Evolutionary conservation across 164 flowering plant species (phyloP).

Genomic region (Dillenia turbinata): DNA sequence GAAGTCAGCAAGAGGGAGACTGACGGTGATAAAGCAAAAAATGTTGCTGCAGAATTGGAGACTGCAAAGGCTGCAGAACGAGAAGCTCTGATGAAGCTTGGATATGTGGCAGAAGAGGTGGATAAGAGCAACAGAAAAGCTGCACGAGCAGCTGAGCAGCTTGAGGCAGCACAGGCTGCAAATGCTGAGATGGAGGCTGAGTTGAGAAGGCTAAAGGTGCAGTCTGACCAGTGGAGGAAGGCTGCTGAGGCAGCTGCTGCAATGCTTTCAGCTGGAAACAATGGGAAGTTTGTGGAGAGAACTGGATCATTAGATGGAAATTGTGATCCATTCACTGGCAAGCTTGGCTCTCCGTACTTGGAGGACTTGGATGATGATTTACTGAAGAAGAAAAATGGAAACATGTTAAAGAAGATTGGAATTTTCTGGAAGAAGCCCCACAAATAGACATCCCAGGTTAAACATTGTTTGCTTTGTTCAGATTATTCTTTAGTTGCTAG

Average conservation of each 20-base stretch:
- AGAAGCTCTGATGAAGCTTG: conserved; percentile 60
- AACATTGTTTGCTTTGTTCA: not conserved
- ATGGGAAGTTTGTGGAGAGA: conserved; percentile 60
- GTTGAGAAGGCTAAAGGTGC: conserved; percentile 78
- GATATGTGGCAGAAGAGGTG: conserved; percentile 53
- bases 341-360: conserved; percentile 43
- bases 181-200: conserved; percentile 80
- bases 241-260: conserved; percentile 98
- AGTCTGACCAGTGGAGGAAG: conserved; percentile 96
- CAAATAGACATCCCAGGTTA: conserved; percentile 27
- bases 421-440: conserved; percentile 86
- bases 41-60: conserved; percentile 31
- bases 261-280: conserved; percentile 60
- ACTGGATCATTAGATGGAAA: conserved; percentile 63
- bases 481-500: too few species aligned
- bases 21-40: conserved; percentile 19
- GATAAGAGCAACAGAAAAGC: conserved; percentile 53
- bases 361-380: conserved; percentile 74
- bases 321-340: conserved; percentile 33
- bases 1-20: conserved; percentile 39
- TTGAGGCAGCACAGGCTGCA: conserved; percentile 67
- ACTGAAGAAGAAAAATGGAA: conserved; percentile 79
- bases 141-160: conserved; percentile 59
- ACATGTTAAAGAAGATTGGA: conserved; percentile 82
- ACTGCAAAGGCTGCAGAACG: conserved; percentile 48